Conservation (phyloP, 2,329 filamentous ascomycete species). For the Plectosphaerella plurivora region DNA sequence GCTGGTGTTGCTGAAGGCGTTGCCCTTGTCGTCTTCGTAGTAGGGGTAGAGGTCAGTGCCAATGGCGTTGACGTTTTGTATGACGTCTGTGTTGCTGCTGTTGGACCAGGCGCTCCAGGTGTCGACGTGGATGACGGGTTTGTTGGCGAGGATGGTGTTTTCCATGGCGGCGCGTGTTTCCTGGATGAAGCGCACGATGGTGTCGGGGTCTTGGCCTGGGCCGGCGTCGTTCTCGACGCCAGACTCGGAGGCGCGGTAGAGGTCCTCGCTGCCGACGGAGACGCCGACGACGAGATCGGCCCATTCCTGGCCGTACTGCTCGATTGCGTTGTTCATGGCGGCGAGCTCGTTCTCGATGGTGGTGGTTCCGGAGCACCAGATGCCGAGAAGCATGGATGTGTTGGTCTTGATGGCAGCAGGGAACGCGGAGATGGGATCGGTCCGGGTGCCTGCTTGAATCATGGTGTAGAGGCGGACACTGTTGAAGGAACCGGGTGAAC, state of each 20-base stretch:
- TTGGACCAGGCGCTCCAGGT: conserved; percentile 51
- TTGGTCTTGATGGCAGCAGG: conserved; percentile 51
- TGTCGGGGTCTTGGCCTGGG: conserved; percentile 30
- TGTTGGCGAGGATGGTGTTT: conserved; percentile 23
- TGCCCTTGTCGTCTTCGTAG: conserved; percentile 38
- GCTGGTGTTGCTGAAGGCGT: conserved; percentile 37
- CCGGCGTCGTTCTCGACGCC: conserved; percentile 5
- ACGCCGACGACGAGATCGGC: conserved; percentile 46
- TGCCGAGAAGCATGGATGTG: conserved; percentile 45
- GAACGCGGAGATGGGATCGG: conserved; percentile 63
- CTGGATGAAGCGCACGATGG: conserved; percentile 52
- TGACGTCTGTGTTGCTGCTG: conserved; percentile 41
- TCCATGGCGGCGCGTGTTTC: conserved; percentile 48
- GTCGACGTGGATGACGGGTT: conserved; percentile 50
- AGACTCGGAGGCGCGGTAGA: conserved; percentile 37
- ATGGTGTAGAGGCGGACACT: conserved; percentile 11
- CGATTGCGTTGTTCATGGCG: conserved; percentile 43
- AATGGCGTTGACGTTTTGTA: conserved; percentile 46
- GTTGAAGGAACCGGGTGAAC: conserved; percentile 2
- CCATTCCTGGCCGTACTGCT: conserved; percentile 32
- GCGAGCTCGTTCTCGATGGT: conserved; percentile 44
- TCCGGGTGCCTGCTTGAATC: conserved; percentile 8
- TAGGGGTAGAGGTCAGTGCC: conserved; percentile 52
- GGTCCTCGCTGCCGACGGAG: conserved; percentile 51
- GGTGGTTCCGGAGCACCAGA: conserved; percentile 36